Percentiles rank a stretch among this genome's conserved stretches.
Conservation (phyloP, 495 filamentous ascomycete genomes). For the Achaetomiella virescens region DNA sequence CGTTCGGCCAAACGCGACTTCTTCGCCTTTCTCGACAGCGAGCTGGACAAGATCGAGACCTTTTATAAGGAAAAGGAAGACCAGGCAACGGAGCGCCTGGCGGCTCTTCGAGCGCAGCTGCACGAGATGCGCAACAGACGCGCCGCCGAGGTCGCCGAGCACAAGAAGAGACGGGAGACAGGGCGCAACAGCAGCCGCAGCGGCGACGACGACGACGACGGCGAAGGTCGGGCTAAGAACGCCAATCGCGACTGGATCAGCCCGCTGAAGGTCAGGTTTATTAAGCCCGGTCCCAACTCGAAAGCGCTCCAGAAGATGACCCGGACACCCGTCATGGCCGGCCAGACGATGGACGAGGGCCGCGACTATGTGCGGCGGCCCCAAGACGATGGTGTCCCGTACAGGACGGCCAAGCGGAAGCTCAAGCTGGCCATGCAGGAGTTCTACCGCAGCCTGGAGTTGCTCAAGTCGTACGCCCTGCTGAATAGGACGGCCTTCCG, state of each 20-base stretch:
- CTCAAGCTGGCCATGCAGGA: constrained; percentile 86
- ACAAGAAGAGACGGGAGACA: constrained; percentile 27
- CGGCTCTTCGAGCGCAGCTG: constrained; percentile 66
- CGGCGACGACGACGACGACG: constrained; percentile 6
- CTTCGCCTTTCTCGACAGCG: constrained; percentile 66
- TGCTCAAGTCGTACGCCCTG: constrained; percentile 83
- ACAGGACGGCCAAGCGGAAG: constrained; percentile 80
- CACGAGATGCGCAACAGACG: constrained; percentile 82
- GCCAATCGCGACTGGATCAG: constrained; percentile 32
- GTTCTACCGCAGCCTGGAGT: constrained; percentile 84
- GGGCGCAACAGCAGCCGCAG: constrained; percentile 7
- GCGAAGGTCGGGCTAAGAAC: constrained; percentile 18
- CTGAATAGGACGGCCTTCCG: constrained; percentile 89
- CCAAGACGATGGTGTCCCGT: constrained; percentile 57
- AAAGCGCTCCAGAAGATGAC: constrained; percentile 38
- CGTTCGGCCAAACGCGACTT: constrained; percentile 65
- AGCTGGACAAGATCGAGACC: constrained; percentile 77
- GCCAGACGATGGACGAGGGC: constrained; percentile 33
- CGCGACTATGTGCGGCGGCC: constrained; percentile 61
- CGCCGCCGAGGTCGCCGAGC: constrained; percentile 58
- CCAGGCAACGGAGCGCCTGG: constrained; percentile 66
- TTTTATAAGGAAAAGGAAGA: constrained; percentile 82
- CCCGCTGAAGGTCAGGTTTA: constrained; percentile 37
- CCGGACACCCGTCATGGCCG: constrained; percentile 34
- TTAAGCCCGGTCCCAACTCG: constrained; percentile 43